phyloP scores from a whole-genome alignment of 2,329 filamentous ascomycete species.

The Aspergillus eucalypticola region DNA sequence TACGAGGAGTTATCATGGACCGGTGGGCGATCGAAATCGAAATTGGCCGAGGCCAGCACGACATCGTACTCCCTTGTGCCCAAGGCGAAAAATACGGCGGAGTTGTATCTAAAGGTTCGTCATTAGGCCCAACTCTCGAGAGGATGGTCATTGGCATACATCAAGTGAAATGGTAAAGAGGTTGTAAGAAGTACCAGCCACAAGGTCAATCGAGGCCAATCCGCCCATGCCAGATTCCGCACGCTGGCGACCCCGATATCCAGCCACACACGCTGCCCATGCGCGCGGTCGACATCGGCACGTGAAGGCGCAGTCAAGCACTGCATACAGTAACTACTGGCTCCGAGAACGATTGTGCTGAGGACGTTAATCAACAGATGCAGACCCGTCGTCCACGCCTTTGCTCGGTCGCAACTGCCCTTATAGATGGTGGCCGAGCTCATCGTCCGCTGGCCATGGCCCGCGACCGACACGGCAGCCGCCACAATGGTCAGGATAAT shows the following conservation, averaged over 20 bases:
- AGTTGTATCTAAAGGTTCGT: conserved; percentile 3
- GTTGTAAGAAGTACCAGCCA: conserved; percentile 17
- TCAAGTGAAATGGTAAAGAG: conserved; percentile 21
- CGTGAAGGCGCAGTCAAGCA: conserved; percentile 53
- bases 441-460: not conserved
- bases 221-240: conserved; percentile 25
- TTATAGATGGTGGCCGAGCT: not conserved
- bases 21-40: not conserved
- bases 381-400: conserved; percentile 21
- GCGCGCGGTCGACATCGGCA: conserved; percentile 51
- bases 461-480: not conserved
- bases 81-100: conserved; percentile 3
- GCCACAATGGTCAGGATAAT: not conserved
- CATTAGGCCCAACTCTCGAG: not conserved
- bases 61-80: conserved; percentile 4
- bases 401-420: not conserved
- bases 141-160: conserved; percentile 7
- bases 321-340: conserved; percentile 57
- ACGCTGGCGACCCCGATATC: conserved; percentile 46
- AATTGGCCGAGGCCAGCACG: not conserved
- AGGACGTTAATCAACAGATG: conserved; percentile 54
- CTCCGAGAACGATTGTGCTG: conserved; percentile 48
- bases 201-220: conserved; percentile 32
- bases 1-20: not conserved
- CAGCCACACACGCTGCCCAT: conserved; percentile 44